Evolutionary conservation across 1,284 basidiomycete genomes (phyloP), one percentile per base, ranked within the genome.

Genomic region (Paramarasmius palmivorus): DNA sequence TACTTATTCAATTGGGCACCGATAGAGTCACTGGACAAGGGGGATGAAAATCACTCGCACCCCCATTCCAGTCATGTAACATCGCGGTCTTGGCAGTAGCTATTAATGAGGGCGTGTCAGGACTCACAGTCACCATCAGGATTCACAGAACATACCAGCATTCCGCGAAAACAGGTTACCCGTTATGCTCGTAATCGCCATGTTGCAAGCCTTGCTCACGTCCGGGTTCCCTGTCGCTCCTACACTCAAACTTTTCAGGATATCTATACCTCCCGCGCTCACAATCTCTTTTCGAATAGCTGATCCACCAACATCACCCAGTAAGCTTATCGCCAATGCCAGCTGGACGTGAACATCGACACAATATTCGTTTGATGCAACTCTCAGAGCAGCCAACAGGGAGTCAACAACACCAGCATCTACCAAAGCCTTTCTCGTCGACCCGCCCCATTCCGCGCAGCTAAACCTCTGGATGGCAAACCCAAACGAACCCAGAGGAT

Each of bases 121-220:
- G 19, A 40, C 10, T 25, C 17, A 26, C n/a, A 32, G n/a, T n/a
- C n/a, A n/a, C 17, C 26, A 32, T 10, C 51, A 37, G 17, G 19
- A 40, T 10, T 25, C 17, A 26, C n/a, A 32, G n/a, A 15, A 55
- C 61, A 8, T 20, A 65, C 63, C 64, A 46, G 63, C 54, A 51
- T 67, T 67, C 32, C 65, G 45, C n/a, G 63, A 59, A 61, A 63
- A 65, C 2, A 67, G 41, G 37, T 67, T 67, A 2, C 65, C 65
- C 1, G 56, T 63, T 32, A 65, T 60, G 40, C 61, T 63, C 22
- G 64, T 64, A 15, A 54, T 59, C 20, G 65, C 65, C 49, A 64
- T 53, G 26, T 57, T 60, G 54, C 64, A 65, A 15, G 63, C 63
- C 47, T 66, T 67, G 2, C 54, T 50, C 10, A 67, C 64, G 51